Percentiles rank a stretch among this genome's conserved stretches.
phyloP scores from a whole-genome alignment of 805 yeast genomes.

The Hanseniaspora mollemarum region DNA sequence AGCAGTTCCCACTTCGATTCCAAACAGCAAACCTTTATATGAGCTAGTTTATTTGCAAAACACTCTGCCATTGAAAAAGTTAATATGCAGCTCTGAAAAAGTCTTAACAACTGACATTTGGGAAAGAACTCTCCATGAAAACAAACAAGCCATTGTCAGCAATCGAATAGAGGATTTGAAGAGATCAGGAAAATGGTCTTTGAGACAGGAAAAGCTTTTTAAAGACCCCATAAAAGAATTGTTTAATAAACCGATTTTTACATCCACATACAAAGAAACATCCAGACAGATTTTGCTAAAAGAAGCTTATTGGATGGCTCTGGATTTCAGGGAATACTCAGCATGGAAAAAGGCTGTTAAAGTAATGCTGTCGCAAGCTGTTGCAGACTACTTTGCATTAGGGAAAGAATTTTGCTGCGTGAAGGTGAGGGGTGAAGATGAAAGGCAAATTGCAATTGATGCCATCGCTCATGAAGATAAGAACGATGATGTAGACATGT shows the following conservation, averaged over 20 bases:
- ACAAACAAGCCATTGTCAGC: constrained; percentile 78
- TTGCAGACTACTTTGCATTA: constrained; percentile 63
- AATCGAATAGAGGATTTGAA: constrained; percentile 87
- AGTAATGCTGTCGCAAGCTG: constrained; percentile 55
- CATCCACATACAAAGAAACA: constrained; percentile 31
- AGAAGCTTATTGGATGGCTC: constrained; percentile 77
- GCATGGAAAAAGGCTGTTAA: constrained; percentile 64
- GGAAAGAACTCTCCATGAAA: constrained; percentile 77
- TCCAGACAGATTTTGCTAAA: constrained; percentile 66
- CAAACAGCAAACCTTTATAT: constrained; percentile 58
- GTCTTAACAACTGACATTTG: constrained; percentile 73
- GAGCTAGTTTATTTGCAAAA: constrained; percentile 82
- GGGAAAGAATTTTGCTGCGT: constrained; percentile 58
- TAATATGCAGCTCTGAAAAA: constrained; percentile 78
- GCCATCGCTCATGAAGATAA: constrained; percentile 10
- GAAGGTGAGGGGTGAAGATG: constrained; percentile 24
- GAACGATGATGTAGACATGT: constrained; percentile 15
- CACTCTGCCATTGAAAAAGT: constrained; percentile 69
- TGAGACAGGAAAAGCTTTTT: constrained; percentile 68
- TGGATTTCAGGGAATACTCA: constrained; percentile 59
- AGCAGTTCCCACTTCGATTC: constrained; percentile 41
- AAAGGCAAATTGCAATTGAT: constrained; percentile 13
- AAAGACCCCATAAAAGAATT: constrained; percentile 42
- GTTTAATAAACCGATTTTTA: constrained; percentile 9
- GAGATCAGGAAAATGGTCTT: constrained; percentile 78